Evolutionary conservation across 23 red algal genomes (phyloP).

Genomic region (Gracilaria gracilis): DNA sequence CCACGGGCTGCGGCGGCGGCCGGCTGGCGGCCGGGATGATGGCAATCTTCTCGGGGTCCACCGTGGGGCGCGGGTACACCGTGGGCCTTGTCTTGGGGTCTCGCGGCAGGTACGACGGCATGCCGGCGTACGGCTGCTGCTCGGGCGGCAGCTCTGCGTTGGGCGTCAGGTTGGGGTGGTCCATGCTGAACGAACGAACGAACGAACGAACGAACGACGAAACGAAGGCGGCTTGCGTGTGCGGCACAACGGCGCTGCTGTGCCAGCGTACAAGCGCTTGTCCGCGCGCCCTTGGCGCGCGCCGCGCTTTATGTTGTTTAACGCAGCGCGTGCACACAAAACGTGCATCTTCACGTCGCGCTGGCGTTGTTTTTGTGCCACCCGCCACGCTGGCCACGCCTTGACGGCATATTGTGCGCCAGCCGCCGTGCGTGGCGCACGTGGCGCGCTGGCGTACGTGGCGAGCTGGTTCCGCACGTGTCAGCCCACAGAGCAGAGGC

Average conservation of each 20-base stretch:
- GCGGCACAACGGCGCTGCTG: too few species aligned
- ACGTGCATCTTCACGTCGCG: background rate
- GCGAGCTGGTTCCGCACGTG: too few species aligned
- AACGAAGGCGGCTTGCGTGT: background rate
- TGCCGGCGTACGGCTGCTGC: slow-evolving; percentile 1
- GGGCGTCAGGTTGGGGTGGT: slow-evolving; percentile 5
- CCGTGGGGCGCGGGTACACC: slow-evolving; percentile 21
- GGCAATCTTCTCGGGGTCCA: slow-evolving; percentile 29
- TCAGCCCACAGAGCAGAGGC: too few species aligned
- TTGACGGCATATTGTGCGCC: background rate
- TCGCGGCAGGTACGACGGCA: slow-evolving; percentile 7
- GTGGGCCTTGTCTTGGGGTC: slow-evolving; percentile 22
- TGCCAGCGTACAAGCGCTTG: too few species aligned
- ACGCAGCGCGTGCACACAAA: too few species aligned
- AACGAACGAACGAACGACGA: background rate
- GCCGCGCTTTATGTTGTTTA: too few species aligned
- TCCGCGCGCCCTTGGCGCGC: too few species aligned
- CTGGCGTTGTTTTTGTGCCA: background rate
- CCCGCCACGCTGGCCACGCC: background rate
- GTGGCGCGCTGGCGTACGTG: background rate
- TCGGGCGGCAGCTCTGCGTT: background rate
- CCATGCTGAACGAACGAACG: background rate
- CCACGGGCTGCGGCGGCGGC: background rate
- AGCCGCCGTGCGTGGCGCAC: background rate
- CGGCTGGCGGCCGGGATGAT: slow-evolving; percentile 6